Conservation (phyloP, 2,329 filamentous ascomycete species). For the Microdochium trichocladiopsis region DNA sequence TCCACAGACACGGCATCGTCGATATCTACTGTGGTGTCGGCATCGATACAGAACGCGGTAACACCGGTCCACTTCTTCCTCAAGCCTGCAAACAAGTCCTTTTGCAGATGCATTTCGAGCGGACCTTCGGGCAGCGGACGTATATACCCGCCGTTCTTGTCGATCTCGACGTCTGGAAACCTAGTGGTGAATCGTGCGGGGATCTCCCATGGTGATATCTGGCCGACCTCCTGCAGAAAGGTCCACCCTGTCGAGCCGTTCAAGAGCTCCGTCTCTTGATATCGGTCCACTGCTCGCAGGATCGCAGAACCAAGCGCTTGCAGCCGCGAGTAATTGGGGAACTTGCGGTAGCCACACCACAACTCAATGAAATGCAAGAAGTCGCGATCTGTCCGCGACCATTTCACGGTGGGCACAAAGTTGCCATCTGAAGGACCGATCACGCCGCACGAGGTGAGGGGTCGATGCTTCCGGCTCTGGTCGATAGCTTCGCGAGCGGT, state of each 20-base stretch:
- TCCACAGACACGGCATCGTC: constrained; percentile 76
- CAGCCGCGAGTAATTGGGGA: constrained; percentile 42
- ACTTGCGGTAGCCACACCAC: constrained; percentile 54
- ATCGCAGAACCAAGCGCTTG: constrained; percentile 58
- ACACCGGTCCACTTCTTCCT: constrained; percentile 54
- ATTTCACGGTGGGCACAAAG: constrained; percentile 15
- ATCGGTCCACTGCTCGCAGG: constrained; percentile 54
- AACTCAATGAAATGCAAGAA: constrained; percentile 64
- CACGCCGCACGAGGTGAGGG: constrained; percentile 43
- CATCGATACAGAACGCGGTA: constrained; percentile 68
- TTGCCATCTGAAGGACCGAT: constrained; percentile 25
- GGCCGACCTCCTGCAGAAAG: constrained; percentile 71
- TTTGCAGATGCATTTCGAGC: constrained; percentile 24
- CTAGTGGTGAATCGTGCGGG: constrained; percentile 53
- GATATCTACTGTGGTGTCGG: constrained; percentile 58
- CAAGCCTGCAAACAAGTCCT: constrained; percentile 37
- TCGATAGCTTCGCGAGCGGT: constrained; percentile 44
- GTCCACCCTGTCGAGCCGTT: constrained; percentile 45
- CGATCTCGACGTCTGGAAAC: constrained; percentile 40
- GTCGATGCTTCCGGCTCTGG: constrained; percentile 38
- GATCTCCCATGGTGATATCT: constrained; percentile 65
- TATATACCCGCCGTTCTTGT: constrained; percentile 32
- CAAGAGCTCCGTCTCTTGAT: constrained; percentile 40
- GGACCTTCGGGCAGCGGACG: constrained; percentile 22
- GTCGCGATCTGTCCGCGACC: constrained; percentile 41